Conservation (phyloP, 352 stramenopile genomes). For the Globisporangium emineosum region DNA sequence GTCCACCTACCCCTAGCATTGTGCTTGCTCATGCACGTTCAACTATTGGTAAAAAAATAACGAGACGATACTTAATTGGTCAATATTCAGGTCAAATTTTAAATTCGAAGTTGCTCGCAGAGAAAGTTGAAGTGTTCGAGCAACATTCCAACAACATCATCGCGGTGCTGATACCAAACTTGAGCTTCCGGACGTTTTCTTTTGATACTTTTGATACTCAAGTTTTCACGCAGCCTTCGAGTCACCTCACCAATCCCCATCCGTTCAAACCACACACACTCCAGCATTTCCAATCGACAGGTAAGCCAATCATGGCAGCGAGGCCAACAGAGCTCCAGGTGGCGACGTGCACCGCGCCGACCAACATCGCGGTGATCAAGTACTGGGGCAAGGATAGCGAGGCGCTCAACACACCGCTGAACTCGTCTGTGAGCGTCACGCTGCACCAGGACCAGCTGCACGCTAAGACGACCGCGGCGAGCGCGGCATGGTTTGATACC, state of each 20-base stretch:
- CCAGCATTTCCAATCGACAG: neutral
- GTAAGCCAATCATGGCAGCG: neutral
- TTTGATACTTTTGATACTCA: neutral
- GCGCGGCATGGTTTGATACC: slow-evolving; percentile 56
- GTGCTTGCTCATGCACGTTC: too few species aligned
- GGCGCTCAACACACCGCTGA: slow-evolving; percentile 95
- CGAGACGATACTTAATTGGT: too few species aligned
- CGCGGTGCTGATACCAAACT: neutral
- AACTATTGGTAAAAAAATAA: too few species aligned
- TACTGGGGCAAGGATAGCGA: slow-evolving; percentile 98
- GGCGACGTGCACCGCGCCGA: slow-evolving; percentile 91
- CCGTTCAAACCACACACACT: neutral
- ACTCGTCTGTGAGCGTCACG: slow-evolving; percentile 96
- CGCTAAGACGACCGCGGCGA: slow-evolving; percentile 93
- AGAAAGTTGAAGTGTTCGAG: too few species aligned
- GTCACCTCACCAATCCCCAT: neutral
- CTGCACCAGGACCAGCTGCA: slow-evolving; percentile 93
- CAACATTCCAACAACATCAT: neutral
- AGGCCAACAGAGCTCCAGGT: slow-evolving; percentile 29
- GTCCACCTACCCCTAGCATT: too few species aligned
- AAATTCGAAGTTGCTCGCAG: too few species aligned
- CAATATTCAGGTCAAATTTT: too few species aligned
- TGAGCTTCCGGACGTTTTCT: neutral
- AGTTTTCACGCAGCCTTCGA: neutral
- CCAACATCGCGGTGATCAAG: slow-evolving; percentile 98